Conservation (phyloP, 1,284 basidiomycete species). For the Ustilago hordei region DNA sequence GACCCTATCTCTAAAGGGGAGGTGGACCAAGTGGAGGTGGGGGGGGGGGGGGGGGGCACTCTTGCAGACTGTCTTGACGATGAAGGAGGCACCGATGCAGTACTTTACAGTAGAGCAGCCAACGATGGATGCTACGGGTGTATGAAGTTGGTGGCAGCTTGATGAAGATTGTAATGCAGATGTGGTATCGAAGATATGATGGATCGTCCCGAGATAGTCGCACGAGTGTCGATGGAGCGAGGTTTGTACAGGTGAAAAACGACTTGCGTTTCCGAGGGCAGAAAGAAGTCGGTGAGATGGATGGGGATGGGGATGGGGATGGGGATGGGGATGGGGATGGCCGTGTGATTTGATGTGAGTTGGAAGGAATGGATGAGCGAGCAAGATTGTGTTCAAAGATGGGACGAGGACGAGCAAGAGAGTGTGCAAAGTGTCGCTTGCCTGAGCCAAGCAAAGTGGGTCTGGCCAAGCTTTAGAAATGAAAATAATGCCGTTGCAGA, state of each 20-base stretch:
- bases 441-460: neutral
- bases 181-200: neutral
- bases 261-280: neutral
- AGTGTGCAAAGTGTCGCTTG: slow-evolving; percentile 5
- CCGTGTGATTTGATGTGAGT: slow-evolving; percentile 2
- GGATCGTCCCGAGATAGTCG: neutral
- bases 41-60: neutral
- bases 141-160: neutral
- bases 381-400: neutral
- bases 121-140: neutral
- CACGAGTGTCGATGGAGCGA: neutral
- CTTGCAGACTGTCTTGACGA: neutral
- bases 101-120: neutral
- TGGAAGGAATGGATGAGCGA: neutral
- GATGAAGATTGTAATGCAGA: neutral
- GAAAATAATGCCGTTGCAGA: slow-evolving; percentile 31
- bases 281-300: neutral
- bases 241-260: neutral
- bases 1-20: neutral
- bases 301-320: neutral
- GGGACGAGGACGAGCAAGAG: neutral
- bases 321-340: neutral
- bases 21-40: slow-evolving; percentile 36
- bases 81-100: neutral
- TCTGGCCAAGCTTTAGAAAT: slow-evolving; percentile 5